Evolutionary conservation across 371 early-diverging fungal species (phyloP).

Genomic region (Apophysomyces sp.): DNA sequence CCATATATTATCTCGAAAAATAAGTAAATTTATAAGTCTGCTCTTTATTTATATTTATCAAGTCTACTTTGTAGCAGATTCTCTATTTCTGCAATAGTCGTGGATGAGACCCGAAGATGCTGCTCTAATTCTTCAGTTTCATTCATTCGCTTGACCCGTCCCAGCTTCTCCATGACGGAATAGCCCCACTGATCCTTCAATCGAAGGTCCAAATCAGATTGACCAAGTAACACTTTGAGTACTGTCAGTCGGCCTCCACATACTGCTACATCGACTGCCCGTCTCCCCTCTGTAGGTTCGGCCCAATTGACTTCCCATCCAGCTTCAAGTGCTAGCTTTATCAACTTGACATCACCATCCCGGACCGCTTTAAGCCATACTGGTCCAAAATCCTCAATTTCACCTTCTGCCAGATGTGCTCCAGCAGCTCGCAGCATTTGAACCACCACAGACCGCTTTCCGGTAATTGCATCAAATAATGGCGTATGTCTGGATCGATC

Average conservation of each 20-base stretch:
- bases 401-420: conserved; percentile 87
- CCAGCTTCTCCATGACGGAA: conserved; percentile 25
- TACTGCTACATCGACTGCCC: conserved; percentile 40
- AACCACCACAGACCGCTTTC: conserved; percentile 61
- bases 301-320: conserved; percentile 49
- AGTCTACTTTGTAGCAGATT: neutral
- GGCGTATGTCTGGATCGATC: conserved; percentile 91
- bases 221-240: conserved; percentile 31
- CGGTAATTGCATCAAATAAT: conserved; percentile 77
- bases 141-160: conserved; percentile 9
- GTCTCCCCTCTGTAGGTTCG: conserved; percentile 40
- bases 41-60: neutral
- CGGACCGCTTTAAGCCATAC: conserved; percentile 46
- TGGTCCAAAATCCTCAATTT: conserved; percentile 62
- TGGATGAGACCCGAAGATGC: neutral
- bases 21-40: neutral
- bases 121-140: neutral
- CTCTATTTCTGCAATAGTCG: neutral
- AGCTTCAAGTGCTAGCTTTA: conserved; percentile 32
- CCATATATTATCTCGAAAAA: neutral
- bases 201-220: conserved; percentile 17
- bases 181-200: conserved; percentile 38
- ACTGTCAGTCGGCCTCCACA: conserved; percentile 30
- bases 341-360: conserved; percentile 31
- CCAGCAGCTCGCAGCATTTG: conserved; percentile 76